Evolutionary conservation across 768 basidiomycete species (phyloP).

Genomic region (Cystofilobasidium ferigula): DNA sequence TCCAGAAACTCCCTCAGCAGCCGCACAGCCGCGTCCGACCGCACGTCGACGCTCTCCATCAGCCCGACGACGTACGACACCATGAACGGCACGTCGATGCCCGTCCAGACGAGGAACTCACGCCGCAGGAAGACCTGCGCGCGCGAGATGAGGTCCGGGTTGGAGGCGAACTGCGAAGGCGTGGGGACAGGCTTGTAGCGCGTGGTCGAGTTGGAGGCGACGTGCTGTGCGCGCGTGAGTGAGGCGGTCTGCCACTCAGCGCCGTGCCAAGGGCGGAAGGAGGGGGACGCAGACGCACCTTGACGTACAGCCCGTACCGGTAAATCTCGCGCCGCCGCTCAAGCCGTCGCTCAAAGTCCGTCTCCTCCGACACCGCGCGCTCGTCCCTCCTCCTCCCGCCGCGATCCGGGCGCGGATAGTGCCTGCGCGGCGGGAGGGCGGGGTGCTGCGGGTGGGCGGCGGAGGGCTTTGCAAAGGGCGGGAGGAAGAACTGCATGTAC

Average conservation of each 20-base stretch:
- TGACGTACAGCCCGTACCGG: slow-evolving; percentile 65
- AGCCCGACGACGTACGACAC: slow-evolving; percentile 78
- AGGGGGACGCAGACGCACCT: slow-evolving; percentile 46
- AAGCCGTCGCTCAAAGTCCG: slow-evolving; percentile 65
- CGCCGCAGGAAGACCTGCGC: slow-evolving; percentile 57
- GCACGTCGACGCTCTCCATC: slow-evolving; percentile 86
- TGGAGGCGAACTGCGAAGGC: slow-evolving; percentile 67
- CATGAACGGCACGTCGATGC: slow-evolving; percentile 88
- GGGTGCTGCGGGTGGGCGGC: slow-evolving; percentile 28
- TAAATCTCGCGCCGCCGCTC: slow-evolving; percentile 69
- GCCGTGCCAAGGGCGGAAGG: neutral
- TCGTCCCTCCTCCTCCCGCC: slow-evolving; percentile 41
- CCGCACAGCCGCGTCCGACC: slow-evolving; percentile 64
- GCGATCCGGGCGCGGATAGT: slow-evolving; percentile 38
- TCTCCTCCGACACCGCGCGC: slow-evolving; percentile 42
- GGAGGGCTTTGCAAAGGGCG: slow-evolving; percentile 37
- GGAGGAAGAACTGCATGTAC: slow-evolving; percentile 36
- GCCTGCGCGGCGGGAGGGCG: slow-evolving; percentile 20
- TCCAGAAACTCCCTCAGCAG: slow-evolving; percentile 77
- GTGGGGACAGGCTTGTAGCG: slow-evolving; percentile 84
- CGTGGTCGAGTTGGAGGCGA: slow-evolving; percentile 76
- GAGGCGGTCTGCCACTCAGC: neutral
- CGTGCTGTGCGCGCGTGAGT: slow-evolving; percentile 49
- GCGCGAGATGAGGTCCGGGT: slow-evolving; percentile 38
- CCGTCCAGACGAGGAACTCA: slow-evolving; percentile 76